Evolutionary conservation across 2,329 filamentous ascomycete genomes (phyloP).

Genomic region (Colletotrichum theobromicola): DNA sequence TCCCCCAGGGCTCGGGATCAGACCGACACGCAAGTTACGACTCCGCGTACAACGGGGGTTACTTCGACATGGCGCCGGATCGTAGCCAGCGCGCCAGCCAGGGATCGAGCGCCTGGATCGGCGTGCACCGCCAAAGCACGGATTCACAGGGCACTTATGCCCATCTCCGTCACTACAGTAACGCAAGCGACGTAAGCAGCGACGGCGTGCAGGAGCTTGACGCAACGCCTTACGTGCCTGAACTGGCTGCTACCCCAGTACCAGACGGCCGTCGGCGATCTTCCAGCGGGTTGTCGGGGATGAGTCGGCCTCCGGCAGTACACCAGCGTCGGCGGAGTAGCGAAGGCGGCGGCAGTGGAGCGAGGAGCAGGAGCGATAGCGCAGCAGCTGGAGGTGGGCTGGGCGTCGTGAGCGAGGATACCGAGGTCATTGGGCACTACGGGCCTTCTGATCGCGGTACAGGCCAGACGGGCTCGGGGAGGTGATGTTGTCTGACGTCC

Average conservation of each 20-base stretch:
- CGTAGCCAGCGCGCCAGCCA: constrained; percentile 24
- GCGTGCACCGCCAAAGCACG: constrained; percentile 33
- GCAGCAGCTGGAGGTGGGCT: constrained; percentile 24
- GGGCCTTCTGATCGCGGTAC: constrained; percentile 43
- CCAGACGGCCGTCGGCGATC: constrained; percentile 31
- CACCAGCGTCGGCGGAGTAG: constrained; percentile 32
- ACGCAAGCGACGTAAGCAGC: constrained; percentile 48
- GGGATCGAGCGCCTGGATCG: constrained; percentile 23
- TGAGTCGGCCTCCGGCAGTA: constrained; percentile 26
- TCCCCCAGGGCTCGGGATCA: constrained; percentile 18
- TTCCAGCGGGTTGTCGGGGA: constrained; percentile 24
- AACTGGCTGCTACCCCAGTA: constrained; percentile 39
- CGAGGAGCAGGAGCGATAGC: constrained; percentile 27
- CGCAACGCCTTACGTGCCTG: constrained; percentile 35
- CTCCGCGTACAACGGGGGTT: constrained; percentile 28
- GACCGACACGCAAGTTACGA: constrained; percentile 35
- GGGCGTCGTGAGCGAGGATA: constrained; percentile 46
- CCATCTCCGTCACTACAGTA: constrained; percentile 48
- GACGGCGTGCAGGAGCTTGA: constrained; percentile 44
- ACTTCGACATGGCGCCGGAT: constrained; percentile 31
- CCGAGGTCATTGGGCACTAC: constrained; percentile 49
- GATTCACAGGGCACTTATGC: constrained; percentile 42
- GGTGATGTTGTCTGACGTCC: neutral
- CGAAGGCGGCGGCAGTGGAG: constrained; percentile 22
- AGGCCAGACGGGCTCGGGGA: constrained; percentile 44